Evolutionary conservation across 305 asterid species (phyloP).

Genomic region (Fraxinus latifolia): DNA sequence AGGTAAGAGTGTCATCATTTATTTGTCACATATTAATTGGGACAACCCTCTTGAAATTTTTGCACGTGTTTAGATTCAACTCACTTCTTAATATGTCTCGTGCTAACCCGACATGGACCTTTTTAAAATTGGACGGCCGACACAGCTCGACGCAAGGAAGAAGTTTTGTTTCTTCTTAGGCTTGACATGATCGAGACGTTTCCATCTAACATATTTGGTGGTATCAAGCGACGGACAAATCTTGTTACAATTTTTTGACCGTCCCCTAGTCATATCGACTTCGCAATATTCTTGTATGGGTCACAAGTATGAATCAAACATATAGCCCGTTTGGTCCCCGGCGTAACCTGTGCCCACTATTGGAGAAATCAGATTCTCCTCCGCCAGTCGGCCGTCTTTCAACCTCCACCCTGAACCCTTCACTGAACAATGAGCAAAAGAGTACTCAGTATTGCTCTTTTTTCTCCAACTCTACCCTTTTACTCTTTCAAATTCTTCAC

Average conservation of each 20-base stretch:
- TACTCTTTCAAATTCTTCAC: conserved; percentile 31
- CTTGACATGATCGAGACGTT: not conserved
- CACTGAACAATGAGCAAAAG: conserved; percentile 37
- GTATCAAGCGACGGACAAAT: not conserved
- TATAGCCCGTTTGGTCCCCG: not conserved
- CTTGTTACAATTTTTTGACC: not conserved
- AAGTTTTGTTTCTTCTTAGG: not conserved
- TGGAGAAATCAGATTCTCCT: not conserved
- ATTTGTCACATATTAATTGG: not conserved
- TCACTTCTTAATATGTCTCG: not conserved
- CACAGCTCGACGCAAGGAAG: not conserved
- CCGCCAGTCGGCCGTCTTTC: not conserved
- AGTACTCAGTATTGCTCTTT: conserved; percentile 35
- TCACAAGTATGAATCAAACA: not conserved
- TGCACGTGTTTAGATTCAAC: no score
- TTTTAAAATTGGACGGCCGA: not conserved
- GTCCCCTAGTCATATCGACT: not conserved
- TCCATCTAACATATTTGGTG: not conserved
- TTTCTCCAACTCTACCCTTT: conserved; percentile 28
- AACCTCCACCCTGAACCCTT: not conserved
- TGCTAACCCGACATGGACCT: no score
- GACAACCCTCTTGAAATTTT: not conserved
- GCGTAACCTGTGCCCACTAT: not conserved
- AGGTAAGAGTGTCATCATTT: not conserved
- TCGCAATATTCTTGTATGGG: not conserved